phyloP scores from a whole-genome alignment of 2,329 filamentous ascomycete species.

The Sphaerostilbella broomeana region DNA sequence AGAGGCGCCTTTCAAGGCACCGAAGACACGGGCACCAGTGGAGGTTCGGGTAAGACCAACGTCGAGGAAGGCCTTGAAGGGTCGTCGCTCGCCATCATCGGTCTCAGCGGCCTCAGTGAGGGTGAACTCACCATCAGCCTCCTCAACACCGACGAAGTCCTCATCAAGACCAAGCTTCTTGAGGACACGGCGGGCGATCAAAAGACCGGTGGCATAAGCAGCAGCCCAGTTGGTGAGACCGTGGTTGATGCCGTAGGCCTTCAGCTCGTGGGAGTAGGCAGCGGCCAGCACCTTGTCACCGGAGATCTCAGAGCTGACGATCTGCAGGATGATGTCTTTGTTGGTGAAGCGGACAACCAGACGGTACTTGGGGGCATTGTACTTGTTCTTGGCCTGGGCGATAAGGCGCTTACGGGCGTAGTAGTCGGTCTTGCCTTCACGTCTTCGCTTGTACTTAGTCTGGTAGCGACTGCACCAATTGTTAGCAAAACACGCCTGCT shows the following conservation, averaged over 20 bases:
- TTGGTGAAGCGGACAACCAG: constrained; percentile 99
- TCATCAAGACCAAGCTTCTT: constrained; percentile 95
- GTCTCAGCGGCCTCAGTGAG: constrained; percentile 92
- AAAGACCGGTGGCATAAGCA: constrained; percentile 92
- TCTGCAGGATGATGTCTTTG: constrained; percentile 98
- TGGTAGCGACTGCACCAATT: constrained; percentile 73
- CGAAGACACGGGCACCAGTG: constrained; percentile 97
- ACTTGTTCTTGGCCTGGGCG: constrained; percentile 99
- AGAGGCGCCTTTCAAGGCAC: constrained; percentile 98
- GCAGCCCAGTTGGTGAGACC: constrained; percentile 99
- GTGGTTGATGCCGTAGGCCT: constrained; percentile 94
- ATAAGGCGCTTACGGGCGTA: constrained; percentile 99
- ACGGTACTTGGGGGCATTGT: constrained; percentile 99
- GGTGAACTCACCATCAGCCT: constrained; percentile 91
- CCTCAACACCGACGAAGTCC: constrained; percentile 91
- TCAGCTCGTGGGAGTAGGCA: constrained; percentile 96
- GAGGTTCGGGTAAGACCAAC: constrained; percentile 96
- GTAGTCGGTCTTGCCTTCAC: constrained; percentile 98
- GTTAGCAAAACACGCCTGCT: constrained; percentile 19
- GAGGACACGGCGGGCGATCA: constrained; percentile 92
- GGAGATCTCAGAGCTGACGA: constrained; percentile 90
- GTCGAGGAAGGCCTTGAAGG: constrained; percentile 99
- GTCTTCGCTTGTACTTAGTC: constrained; percentile 99
- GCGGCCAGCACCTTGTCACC: constrained; percentile 95
- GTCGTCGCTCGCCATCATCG: constrained; percentile 86